Evolutionary conservation across 768 basidiomycete species (phyloP), one percentile per base, ranked within the genome.

Genomic region (Lanmaoa rubissima): DNA sequence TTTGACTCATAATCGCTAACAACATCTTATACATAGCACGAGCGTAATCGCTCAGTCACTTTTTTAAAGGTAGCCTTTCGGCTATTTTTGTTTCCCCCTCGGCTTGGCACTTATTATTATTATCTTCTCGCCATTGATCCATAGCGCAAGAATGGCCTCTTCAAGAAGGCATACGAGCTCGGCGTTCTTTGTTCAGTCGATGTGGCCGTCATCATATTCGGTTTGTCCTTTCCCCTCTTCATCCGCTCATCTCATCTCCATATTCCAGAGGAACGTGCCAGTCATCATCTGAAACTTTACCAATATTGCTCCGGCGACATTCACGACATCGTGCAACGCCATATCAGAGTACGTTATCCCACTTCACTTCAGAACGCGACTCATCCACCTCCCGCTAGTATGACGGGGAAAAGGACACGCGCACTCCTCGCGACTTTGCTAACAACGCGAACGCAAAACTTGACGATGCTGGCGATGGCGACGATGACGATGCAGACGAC

Each of bases 131-230:
- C 47, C 63, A 61, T 57, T 51, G 45, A 64, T 58, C 62, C 44
- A 47, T 75, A 92, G 91, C 84, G 91, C 65, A 92, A 92, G 78
- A 90, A 90, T 57, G 91, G 90, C 5, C 84, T 93, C 60, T 92
- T 93, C 85, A 92, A 92, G 74, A 92, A 92, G 68, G 90, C 91
- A 0, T 92, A 92, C 67, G 90, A 92, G 74, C 87, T 93, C 59
- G 90, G 90, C n/a, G 90, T 92, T 4, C 82, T 92, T 41, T 93
- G 91, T 70, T 90, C 88, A 14, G 91, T 92, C 63, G 90, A 92
- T 65, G 89, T 93, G 41, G 88, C 89, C 5, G 90, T 93, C 69
- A 88, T 92, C 70, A 90, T 93, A 70, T 92, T 93, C 60, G 90
- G 86, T 84, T 47, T 53, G 79, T 67, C 73, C 74, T 51, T 26